These are phyloP conservation scores for Buxus sempervirens DNA, from an alignment of 164 flowering plant genomes.

Conservation along the genomic window DNA sequence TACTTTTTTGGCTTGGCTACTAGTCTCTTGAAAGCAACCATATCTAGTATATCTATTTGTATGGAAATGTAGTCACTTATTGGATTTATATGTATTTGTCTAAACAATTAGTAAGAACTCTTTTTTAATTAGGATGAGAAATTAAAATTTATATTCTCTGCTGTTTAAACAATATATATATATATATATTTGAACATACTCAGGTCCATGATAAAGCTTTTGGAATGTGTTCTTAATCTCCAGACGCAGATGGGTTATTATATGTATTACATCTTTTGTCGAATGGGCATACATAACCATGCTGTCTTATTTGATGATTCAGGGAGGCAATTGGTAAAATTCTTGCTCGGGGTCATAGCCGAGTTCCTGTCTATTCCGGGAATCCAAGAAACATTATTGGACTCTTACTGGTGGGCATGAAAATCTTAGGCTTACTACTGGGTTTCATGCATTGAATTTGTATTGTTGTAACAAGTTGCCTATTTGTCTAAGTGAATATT, in stretches of 20 bases:
- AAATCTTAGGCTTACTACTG: background rate
- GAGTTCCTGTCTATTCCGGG: slow-evolving; percentile 97
- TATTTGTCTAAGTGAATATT: background rate
- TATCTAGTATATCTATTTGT: too few species aligned
- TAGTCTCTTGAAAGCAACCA: too few species aligned
- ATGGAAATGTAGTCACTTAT: too few species aligned
- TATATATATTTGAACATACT: too few species aligned
- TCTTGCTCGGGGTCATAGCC: slow-evolving; percentile 95
- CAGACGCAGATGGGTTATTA: background rate
- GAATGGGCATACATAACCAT: background rate
- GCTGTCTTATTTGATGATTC: slow-evolving; percentile 10
- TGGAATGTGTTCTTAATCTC: background rate
- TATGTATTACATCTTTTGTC: background rate
- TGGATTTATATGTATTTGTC: too few species aligned
- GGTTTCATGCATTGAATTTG: slow-evolving; percentile 2
- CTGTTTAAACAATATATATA: too few species aligned
- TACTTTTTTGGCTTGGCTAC: too few species aligned
- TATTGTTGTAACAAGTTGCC: background rate
- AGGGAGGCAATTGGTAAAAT: slow-evolving; percentile 99
- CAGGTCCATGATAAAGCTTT: background rate
- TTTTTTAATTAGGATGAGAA: background rate
- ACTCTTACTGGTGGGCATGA: slow-evolving; percentile 70
- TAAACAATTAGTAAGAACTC: too few species aligned
- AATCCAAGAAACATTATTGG: slow-evolving; percentile 91
- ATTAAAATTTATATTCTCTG: too few species aligned